Evolutionary conservation across 805 yeast species (phyloP).

Genomic region (Ogataea corticis): DNA sequence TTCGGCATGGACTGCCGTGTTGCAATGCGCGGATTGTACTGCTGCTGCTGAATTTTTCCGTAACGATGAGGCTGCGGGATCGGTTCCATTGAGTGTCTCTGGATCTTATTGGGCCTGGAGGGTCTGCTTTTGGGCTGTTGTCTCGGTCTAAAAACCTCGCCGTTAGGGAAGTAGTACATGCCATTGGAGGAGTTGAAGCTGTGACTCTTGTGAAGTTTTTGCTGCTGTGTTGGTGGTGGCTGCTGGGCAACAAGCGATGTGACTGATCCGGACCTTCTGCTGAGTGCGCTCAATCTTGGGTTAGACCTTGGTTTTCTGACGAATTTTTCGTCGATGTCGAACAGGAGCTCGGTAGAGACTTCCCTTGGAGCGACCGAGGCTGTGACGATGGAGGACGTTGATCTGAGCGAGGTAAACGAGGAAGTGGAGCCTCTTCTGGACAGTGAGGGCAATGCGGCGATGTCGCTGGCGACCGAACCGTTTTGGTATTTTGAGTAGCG

Average conservation of each 20-base stretch:
- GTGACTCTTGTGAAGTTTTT: slow-evolving; percentile 1
- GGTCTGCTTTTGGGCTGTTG: slow-evolving; percentile 40
- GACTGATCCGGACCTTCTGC: slow-evolving; percentile 20
- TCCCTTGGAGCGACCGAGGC: slow-evolving; percentile 29
- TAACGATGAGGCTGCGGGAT: not conserved
- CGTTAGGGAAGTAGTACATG: slow-evolving; percentile 48
- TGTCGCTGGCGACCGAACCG: not conserved
- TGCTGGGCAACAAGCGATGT: slow-evolving; percentile 14
- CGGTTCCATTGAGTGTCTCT: slow-evolving; percentile 5
- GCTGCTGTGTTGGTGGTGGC: slow-evolving; percentile 2
- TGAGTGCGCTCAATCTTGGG: slow-evolving; percentile 15
- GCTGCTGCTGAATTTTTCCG: not conserved
- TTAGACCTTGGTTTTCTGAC: slow-evolving; percentile 37
- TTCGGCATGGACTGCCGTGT: slow-evolving; percentile 18
- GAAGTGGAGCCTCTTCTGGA: slow-evolving; percentile 38
- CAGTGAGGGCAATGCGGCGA: slow-evolving; percentile 4
- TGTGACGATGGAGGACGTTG: slow-evolving; percentile 8
- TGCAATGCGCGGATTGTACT: not conserved
- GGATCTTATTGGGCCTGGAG: slow-evolving; percentile 36
- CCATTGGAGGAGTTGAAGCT: slow-evolving; percentile 8
- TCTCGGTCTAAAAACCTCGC: slow-evolving; percentile 53
- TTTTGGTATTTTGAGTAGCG: slow-evolving; percentile 2
- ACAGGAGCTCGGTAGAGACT: slow-evolving; percentile 41
- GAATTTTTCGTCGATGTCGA: slow-evolving; percentile 41
- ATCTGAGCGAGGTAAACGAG: slow-evolving; percentile 27